Conservation (phyloP, 2,329 filamentous ascomycete genomes). For the Alternaria arbusti region DNA sequence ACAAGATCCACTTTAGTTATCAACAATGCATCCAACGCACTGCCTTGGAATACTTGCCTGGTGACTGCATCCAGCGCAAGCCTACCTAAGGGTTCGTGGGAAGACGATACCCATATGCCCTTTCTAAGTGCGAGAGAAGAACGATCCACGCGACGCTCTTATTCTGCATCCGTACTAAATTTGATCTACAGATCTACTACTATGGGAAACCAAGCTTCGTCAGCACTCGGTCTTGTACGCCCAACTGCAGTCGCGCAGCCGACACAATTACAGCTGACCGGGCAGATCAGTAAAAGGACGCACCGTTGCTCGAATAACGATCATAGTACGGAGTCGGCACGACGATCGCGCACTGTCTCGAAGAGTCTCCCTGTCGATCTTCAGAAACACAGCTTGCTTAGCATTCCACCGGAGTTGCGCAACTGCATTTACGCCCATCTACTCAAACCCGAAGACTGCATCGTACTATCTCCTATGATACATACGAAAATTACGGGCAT, state of each 20-base stretch:
- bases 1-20: not conserved
- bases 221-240: not conserved
- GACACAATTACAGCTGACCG: not conserved
- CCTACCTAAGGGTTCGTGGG: too few species aligned
- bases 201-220: not conserved
- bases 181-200: not conserved
- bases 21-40: not conserved
- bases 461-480: not conserved
- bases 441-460: not conserved
- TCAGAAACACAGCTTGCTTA: not conserved
- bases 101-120: not conserved
- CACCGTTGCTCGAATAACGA: not conserved
- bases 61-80: not conserved
- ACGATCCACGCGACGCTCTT: not conserved
- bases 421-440: not conserved
- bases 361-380: not conserved
- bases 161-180: not conserved
- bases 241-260: not conserved
- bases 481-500: not conserved
- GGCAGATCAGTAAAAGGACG: not conserved
- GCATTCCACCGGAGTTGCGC: not conserved
- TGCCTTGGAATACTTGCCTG: not conserved
- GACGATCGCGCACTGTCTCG: not conserved
- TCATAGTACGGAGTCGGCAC: not conserved
- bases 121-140: not conserved